Evolutionary conservation across 257 asterid genomes (phyloP).

Genomic region (Salvia rosmarinus): DNA sequence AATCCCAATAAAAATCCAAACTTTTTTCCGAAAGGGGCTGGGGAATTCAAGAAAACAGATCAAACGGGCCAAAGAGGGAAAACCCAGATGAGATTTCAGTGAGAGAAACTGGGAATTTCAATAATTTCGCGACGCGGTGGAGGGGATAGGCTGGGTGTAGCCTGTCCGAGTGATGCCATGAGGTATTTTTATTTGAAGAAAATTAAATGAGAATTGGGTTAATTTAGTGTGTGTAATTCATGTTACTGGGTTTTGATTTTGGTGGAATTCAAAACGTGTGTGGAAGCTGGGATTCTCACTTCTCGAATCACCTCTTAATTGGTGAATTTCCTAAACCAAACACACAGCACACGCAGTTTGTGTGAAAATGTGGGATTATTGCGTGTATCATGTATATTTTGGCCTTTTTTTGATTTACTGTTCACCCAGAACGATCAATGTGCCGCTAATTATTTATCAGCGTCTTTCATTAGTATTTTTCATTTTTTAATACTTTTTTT

Average conservation of each 20-base stretch:
- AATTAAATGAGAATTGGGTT: neutral
- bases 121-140: conserved; percentile 35
- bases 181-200: conserved; percentile 28
- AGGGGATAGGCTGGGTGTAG: conserved; percentile 37
- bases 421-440: no score
- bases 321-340: conserved; percentile 28
- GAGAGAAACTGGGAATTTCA: conserved; percentile 19
- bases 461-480: no score
- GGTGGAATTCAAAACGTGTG: conserved; percentile 20
- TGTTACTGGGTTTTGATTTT: conserved; percentile 24
- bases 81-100: conserved; percentile 33
- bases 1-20: conserved; percentile 25
- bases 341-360: conserved; percentile 27
- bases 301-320: conserved; percentile 27
- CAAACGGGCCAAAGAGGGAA: neutral
- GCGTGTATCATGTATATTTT: neutral
- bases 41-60: conserved; percentile 23
- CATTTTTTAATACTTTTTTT: no score
- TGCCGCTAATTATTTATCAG: no score
- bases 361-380: neutral
- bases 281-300: conserved; percentile 14
- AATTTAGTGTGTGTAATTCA: neutral
- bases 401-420: no score
- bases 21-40: conserved; percentile 7
- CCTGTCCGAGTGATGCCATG: conserved; percentile 39